Base-by-base conservation (phyloP, 1,139 yeast species). In the Debaryomyces sp. region DNA sequence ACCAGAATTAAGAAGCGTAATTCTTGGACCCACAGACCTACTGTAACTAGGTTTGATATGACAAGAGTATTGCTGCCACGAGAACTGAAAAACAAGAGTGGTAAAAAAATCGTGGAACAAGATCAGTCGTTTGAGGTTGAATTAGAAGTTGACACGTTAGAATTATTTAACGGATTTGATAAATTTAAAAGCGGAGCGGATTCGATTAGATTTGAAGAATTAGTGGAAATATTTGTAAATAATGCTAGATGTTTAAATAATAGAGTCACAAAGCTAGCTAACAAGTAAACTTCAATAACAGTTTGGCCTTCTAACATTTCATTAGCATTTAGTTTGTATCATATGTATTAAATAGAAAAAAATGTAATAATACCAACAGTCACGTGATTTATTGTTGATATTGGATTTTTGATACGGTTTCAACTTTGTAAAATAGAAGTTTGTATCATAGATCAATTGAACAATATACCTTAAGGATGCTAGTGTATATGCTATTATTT, bases 151-250 rank as follows among this genome's bases (percentile, higher is more conserved):
- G 90, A 89, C 56, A 76, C 85, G 10, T 63, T 73, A 6, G 86
- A 86, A 54, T 72, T 91, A 46, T 70, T 88, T 51, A 70, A 70
- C 43, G 86, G 89, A 21, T 86, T 85, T 64, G 85, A 85, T 45
- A 70, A 71, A 58, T 70, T 75, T 45, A 68, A 70, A 41, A 66
- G 63, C 46, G 80, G 80, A 7, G 70, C 73, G 7, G 89, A 87
- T 60, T 76, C 83, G 47, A 77, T 80, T 50, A 77, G 87, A 49
- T 86, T 84, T 60, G 89, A 87, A 51, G 87, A 87, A 55, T 71
- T 87, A 53, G 81, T 86, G 45, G 89, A 87, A 67, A 81, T 87
- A 2, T 84, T 86, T 54, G 66, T 87, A 57, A 88, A 87, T 63
- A 87, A 87, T 61, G 91, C 89, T 12, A 72, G 91, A 43, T 63